Percentiles rank a stretch among this genome's conserved stretches.
Evolutionary conservation across 306 rosid species (phyloP).

Genomic region (Trifolium pratense): DNA sequence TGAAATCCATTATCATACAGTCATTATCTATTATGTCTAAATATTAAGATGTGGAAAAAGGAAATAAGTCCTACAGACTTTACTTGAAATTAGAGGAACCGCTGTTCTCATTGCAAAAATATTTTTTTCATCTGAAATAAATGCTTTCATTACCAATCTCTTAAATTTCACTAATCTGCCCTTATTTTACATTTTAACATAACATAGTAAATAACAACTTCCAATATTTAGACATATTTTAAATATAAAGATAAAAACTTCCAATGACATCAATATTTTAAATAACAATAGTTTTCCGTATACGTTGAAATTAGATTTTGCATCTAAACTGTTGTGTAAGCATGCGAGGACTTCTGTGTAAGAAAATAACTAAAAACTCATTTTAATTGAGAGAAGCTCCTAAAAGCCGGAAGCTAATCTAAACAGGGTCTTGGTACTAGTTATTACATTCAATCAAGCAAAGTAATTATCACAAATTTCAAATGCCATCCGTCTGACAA

Average conservation of each 20-base stretch:
- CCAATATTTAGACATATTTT: no score
- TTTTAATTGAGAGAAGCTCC: not conserved
- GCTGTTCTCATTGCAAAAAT: not conserved
- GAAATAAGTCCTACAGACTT: not conserved
- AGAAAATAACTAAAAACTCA: not conserved
- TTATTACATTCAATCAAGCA: not conserved
- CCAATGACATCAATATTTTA: no score
- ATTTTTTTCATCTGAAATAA: no score
- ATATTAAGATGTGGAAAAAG: not conserved
- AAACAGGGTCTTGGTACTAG: not conserved
- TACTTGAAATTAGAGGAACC: not conserved
- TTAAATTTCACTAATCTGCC: no score
- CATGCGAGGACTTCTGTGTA: not conserved
- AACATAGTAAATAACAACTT: no score
- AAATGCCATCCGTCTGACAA: conserved; percentile 19
- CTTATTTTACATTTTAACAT: no score
- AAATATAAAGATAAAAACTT: no score
- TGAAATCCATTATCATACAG: not conserved
- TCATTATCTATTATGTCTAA: no score
- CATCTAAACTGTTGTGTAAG: not conserved
- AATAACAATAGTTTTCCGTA: not conserved
- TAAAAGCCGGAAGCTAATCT: not conserved
- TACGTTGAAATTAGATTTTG: not conserved
- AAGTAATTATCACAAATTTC: conserved; percentile 14
- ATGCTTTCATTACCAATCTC: no score